A percentile compares a stretch with the other conserved stretches of the same genome.
phyloP scores from a whole-genome alignment of 2,329 filamentous ascomycete genomes.

The Grosmannia clavigera region DNA sequence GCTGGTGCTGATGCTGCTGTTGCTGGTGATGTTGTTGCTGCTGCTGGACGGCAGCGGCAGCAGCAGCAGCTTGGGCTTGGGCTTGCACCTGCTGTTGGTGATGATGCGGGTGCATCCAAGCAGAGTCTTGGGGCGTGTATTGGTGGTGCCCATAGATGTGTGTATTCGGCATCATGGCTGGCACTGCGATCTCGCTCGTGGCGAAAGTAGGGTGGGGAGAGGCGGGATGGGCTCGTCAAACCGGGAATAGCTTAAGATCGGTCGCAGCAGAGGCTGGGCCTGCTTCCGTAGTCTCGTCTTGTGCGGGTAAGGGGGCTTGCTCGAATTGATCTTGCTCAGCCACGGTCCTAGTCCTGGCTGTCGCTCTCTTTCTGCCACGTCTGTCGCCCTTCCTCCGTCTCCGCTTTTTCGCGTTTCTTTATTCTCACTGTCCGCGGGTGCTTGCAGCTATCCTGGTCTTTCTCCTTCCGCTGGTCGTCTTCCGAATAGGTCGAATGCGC shows the following conservation, averaged over 20 bases:
- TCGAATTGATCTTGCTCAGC: no score
- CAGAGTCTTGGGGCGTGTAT: constrained; percentile 50
- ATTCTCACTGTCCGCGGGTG: neutral
- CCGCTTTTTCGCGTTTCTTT: neutral
- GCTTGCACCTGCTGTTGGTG: constrained; percentile 33
- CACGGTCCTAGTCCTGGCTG: no score
- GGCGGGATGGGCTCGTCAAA: neutral
- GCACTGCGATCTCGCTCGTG: neutral
- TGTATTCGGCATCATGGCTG: constrained; percentile 46
- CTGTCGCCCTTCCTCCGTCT: neutral
- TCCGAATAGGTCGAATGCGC: neutral
- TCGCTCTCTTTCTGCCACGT: neutral
- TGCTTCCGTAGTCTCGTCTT: no score
- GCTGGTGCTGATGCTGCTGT: constrained; percentile 45
- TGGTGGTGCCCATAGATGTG: constrained; percentile 58
- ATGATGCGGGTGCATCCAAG: constrained; percentile 59
- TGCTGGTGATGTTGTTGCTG: constrained; percentile 44
- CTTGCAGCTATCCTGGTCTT: neutral
- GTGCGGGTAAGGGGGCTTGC: neutral
- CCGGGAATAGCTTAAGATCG: no score
- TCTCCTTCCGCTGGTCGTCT: neutral
- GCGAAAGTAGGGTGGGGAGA: neutral
- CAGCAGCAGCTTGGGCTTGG: constrained; percentile 27
- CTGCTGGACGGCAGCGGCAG: constrained; percentile 36
- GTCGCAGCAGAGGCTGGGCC: no score